Evolutionary conservation across 768 basidiomycete species (phyloP), one percentile per base, ranked within the genome.

Genomic region (Obba rivulosa): DNA sequence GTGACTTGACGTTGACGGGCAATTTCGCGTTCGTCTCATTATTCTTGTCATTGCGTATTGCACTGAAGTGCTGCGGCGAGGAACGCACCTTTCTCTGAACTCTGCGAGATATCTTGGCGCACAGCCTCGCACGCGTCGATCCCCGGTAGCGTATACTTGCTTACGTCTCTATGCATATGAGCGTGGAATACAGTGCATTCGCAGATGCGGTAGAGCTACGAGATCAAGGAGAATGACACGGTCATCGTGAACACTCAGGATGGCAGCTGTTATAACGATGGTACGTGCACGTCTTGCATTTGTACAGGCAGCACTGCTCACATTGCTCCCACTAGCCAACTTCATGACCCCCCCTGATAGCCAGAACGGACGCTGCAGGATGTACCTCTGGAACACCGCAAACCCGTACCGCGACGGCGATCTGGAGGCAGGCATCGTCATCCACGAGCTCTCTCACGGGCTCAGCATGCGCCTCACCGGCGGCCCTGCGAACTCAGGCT

Each of bases 191-290:
- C n/a, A n/a, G n/a, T n/a, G n/a, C n/a, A n/a, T n/a, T n/a, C n/a
- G n/a, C n/a, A n/a, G n/a, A n/a, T n/a, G n/a, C n/a, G n/a, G n/a
- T n/a, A n/a, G n/a, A n/a, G n/a, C n/a, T n/a, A n/a, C n/a, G n/a
- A n/a, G n/a, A n/a, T n/a, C 18, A 67, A 68, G 46, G 92, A 92
- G 60, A 80, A 80, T 53, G 93, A 99, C 55, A 92, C 83, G 25
- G 90, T 99, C 49, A 92, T 96, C 51, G 81, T 88, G 46, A 95
- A 95, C 59, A 94, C 95, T 2, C 92, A 97, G 67, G 95, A 97
- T 57, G 95, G 95, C 35, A 85, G 81, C 13, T 94, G 93, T 1
- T 93, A 80, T 70, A 93, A 90, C 72, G 91, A 91, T 50, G 48
- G 41, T 42, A 31, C 21, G 23, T 18, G 14, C 18, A 5, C 37